Evolutionary conservation across 129 eudicot genomes (phyloP), one percentile per base, ranked within the genome.

Genomic region (Flaveria linearis): DNA sequence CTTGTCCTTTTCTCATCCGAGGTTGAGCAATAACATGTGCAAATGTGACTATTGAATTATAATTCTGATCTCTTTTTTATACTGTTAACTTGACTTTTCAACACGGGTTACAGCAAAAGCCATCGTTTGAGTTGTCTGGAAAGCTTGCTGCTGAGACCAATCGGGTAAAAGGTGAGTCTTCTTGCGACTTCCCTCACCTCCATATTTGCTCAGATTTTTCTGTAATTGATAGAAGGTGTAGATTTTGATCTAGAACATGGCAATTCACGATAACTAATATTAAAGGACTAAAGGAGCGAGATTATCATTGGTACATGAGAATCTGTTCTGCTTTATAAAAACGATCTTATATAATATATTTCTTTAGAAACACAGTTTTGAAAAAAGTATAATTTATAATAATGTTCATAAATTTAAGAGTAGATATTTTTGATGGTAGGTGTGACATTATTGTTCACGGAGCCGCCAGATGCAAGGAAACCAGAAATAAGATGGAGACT

Each of bases 111-210:
- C 97, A 95, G 99, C 88, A 95, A 82, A 91, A 95, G 78, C 99
- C 99, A 73, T 95, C 99, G 8, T 95, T 95, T 83, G 99, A 91
- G 90, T 73, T 91, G 65, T 95, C 99, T 72, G 99, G 99, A 68
- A 95, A 95, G 81, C 99, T 95, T 86, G 97, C 99, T 22, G 97
- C 83, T 8, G 99, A 95, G 76, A 95, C 99, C 52, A 95, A 95
- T 82, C 89, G 99, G 61, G 87, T 95, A 41, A 95, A 86, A 81
- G 99, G 99, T 95, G 82, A 81, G 64, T 10, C 43, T 50, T 60
- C 12, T 52, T 51, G 30, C 18, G 43, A 58, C 73, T 69, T 60
- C 49, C 65, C 28, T 73, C 26, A 49, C 12, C 17, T 50, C 46
- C 52, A 28, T 62, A 1, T 76, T 3, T 67, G 23, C 39, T 33